Base-by-base conservation (phyloP, 2,329 filamentous ascomycete species). In the Fusarium metavorans region DNA sequence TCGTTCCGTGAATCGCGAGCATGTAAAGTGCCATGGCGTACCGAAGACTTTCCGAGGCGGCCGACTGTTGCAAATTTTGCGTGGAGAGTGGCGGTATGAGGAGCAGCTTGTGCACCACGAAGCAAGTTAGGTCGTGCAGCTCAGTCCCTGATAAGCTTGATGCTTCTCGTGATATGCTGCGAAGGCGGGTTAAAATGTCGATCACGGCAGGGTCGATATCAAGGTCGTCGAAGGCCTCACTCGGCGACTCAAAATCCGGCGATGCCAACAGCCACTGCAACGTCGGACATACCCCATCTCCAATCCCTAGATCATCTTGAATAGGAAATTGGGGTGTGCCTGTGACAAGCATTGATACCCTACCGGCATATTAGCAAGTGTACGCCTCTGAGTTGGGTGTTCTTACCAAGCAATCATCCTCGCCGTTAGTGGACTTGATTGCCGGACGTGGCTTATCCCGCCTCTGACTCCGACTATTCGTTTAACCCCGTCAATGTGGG, bases 341-440 rank as follows among this genome's bases (percentile, higher is more conserved):
- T 67, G 82, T 88, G 7, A 91, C 84, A 5, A 91, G 81, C 84
- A 91, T 83, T 0, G 88, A 88, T n/a, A 90, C 87, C 89, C 89
- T 90, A 11, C 13, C 18, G 4, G 18, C 6, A 1, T 2, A 1
- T 74, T 18, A 71, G 70, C 11, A 52, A 27, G 48, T 23, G n/a
- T 7, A 20, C 30, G 18, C 0, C 8, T 30, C 16, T 1, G 34
- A n/a, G 1, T 9, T 11, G 27, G 0, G 1, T 6, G 5, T n/a
- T 3, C 85, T 80, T 76, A 88, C 88, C 88, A 89, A 68, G 83
- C 82, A 11, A 89, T 81, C 88, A 90, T 90, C 64, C 88, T 85
- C 9, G 87, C 88, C 0, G 87, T 89, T 0, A 90, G 82, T 0
- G 88, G 87, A 64, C 85, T 89, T 1, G 85, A 86, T 23, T 83